Evolutionary conservation across 2,329 filamentous ascomycete species (phyloP).

Genomic region (Fusarium pseudograminearum): DNA sequence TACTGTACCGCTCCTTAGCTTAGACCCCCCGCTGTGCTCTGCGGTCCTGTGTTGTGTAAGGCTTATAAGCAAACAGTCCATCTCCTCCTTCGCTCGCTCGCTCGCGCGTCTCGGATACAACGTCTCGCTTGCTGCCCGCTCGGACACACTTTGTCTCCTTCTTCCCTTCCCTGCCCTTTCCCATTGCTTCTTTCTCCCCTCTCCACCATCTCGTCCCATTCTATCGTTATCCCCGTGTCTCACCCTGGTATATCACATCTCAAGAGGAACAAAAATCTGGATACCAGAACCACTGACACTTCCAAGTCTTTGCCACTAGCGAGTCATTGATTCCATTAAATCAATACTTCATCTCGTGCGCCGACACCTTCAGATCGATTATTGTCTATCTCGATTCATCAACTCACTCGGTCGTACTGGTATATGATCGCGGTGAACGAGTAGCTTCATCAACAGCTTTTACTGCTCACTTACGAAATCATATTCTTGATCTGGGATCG

Average conservation of each 20-base stretch:
- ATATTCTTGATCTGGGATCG: slow-evolving; percentile 14
- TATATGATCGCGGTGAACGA: slow-evolving; percentile 7
- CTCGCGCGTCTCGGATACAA: slow-evolving; percentile 29
- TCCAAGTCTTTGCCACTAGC: slow-evolving; percentile 11
- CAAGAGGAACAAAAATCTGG: slow-evolving; percentile 18
- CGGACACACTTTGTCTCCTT: slow-evolving; percentile 15
- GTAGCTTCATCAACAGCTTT: slow-evolving; percentile 10
- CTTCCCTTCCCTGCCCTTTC: slow-evolving; percentile 10
- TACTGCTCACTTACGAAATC: slow-evolving; percentile 7
- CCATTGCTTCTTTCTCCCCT: slow-evolving; percentile 17
- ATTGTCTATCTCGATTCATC: neutral
- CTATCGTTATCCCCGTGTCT: slow-evolving; percentile 8
- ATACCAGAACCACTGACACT: slow-evolving; percentile 18
- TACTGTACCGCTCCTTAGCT: slow-evolving; percentile 14
- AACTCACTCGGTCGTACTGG: slow-evolving; percentile 1
- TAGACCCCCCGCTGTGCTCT: slow-evolving; percentile 23
- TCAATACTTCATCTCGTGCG: slow-evolving; percentile 12
- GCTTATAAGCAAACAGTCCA: slow-evolving; percentile 46
- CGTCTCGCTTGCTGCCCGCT: slow-evolving; percentile 11
- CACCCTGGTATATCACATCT: slow-evolving; percentile 16
- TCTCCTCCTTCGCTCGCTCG: slow-evolving; percentile 28
- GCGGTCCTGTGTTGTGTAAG: slow-evolving; percentile 43
- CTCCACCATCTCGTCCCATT: slow-evolving; percentile 7
- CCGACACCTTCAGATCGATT: neutral
- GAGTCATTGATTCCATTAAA: slow-evolving; percentile 25